A percentile compares a stretch with the other conserved stretches of the same genome.
phyloP scores from a whole-genome alignment of 2,329 filamentous ascomycete species.

The Clonostachys sp. region DNA sequence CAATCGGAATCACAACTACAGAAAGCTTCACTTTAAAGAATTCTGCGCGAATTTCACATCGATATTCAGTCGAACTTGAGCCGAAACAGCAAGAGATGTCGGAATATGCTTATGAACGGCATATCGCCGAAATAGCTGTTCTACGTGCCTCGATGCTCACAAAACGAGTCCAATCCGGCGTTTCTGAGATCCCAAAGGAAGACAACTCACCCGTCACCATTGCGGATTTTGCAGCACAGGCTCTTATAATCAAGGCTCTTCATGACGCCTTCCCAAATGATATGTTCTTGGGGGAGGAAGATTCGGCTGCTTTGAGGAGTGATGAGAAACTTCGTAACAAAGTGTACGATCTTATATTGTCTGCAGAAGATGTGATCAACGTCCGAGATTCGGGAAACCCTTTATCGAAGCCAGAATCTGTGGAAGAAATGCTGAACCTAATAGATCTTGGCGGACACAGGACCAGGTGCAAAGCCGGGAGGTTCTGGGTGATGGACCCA shows the following conservation, averaged over 20 bases:
- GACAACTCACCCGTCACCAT: conserved; percentile 59
- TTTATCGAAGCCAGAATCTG: conserved; percentile 25
- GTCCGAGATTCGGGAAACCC: conserved; percentile 2
- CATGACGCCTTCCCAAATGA: conserved; percentile 49
- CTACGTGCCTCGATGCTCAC: conserved; percentile 53
- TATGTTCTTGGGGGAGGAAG: conserved; percentile 57
- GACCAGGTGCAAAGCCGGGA: conserved; percentile 12
- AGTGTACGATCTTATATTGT: conserved; percentile 51
- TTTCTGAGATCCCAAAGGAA: conserved; percentile 46
- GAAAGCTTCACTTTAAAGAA: no score
- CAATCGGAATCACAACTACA: no score
- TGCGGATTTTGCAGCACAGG: conserved; percentile 60
- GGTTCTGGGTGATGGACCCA: conserved; percentile 60
- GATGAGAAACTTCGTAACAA: conserved; percentile 40
- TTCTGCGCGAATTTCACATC: no score
- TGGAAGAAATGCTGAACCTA: conserved; percentile 54
- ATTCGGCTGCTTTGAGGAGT: conserved; percentile 43
- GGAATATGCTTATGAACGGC: conserved; percentile 18
- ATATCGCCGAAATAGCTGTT: conserved; percentile 38
- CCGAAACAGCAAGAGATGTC: conserved; percentile 8
- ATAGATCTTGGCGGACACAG: conserved; percentile 43
- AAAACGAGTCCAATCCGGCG: conserved; percentile 38
- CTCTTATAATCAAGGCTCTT: conserved; percentile 53
- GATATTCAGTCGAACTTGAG: not conserved
- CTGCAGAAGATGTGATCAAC: conserved; percentile 2